These are phyloP conservation scores for Suillus subluteus DNA, from an alignment of 768 basidiomycete species.

Conservation along the genomic window DNA sequence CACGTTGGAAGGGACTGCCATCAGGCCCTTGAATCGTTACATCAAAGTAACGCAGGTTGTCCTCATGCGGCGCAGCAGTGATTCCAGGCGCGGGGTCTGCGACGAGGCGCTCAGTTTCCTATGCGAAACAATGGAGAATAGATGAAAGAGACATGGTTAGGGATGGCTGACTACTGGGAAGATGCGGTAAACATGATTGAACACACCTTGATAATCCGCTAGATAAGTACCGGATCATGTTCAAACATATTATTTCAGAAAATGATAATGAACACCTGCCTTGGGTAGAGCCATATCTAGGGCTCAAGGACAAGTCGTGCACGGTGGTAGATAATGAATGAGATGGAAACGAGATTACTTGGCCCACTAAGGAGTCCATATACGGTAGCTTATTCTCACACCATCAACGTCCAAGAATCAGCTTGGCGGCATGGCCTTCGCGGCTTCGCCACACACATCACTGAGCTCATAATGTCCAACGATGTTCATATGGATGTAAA, in stretches of 20 bases:
- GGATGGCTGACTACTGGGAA: constrained; percentile 9
- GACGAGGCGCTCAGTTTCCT: constrained; percentile 98
- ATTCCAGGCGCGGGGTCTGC: constrained; percentile 98
- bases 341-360: constrained; percentile 9
- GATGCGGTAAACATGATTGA: constrained; percentile 22
- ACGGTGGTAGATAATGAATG: constrained; percentile 16
- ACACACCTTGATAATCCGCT: constrained; percentile 59
- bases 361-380: constrained; percentile 17
- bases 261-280: constrained; percentile 21
- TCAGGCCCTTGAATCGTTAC: constrained; percentile 95
- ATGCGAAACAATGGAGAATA: constrained; percentile 16
- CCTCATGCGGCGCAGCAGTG: constrained; percentile 92
- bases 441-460: constrained; percentile 7
- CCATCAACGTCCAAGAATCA: background rate
- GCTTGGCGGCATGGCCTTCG: background rate
- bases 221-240: constrained; percentile 16
- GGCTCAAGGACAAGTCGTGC: constrained; percentile 20
- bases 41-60: constrained; percentile 98
- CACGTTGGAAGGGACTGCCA: constrained; percentile 90
- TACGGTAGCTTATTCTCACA: constrained; percentile 24
- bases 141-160: constrained; percentile 23
- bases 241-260: constrained; percentile 13
- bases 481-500: constrained; percentile 25
- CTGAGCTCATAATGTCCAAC: constrained; percentile 23
- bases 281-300: constrained; percentile 40